These are phyloP conservation scores for Durusdinium trenchii DNA, from an alignment of 73 alveolate genomes.

Conservation along the genomic window DNA sequence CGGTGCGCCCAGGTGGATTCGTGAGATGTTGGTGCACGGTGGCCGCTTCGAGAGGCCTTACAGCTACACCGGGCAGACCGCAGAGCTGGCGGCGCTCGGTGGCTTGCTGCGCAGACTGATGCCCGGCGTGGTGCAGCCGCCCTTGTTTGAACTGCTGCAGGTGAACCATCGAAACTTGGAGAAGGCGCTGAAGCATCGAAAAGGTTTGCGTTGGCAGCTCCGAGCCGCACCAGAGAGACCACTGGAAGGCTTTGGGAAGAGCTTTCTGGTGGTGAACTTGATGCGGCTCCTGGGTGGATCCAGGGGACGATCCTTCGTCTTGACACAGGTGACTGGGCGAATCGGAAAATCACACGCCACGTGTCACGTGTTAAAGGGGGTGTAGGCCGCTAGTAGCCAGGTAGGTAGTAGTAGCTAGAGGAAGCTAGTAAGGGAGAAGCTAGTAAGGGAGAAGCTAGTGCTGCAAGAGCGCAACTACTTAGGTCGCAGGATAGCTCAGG, in stretches of 20 bases:
- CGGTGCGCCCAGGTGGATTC: slow-evolving; percentile 79
- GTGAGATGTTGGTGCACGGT: slow-evolving; percentile 39
- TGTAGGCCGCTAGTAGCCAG: not conserved
- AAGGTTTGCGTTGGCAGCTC: slow-evolving; percentile 1
- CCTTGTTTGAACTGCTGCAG: slow-evolving; percentile 55
- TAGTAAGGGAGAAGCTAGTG: too few species aligned
- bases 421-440: too few species aligned
- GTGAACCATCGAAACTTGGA: slow-evolving; percentile 29
- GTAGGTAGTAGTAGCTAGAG: too few species aligned
- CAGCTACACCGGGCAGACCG: slow-evolving; percentile 36
- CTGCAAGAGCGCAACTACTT: too few species aligned
- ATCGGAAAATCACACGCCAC: not conserved
- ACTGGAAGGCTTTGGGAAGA: slow-evolving; percentile 13
- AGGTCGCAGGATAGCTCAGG: too few species aligned
- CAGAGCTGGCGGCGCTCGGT: slow-evolving; percentile 71
- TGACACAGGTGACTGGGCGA: slow-evolving; percentile 49
- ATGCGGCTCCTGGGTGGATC: slow-evolving; percentile 43
- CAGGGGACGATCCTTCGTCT: slow-evolving; percentile 55
- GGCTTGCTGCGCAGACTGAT: slow-evolving; percentile 14
- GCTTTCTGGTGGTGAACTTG: not conserved
- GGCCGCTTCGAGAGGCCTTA: slow-evolving; percentile 25
- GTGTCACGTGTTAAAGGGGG: not conserved
- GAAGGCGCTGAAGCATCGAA: slow-evolving; percentile 29
- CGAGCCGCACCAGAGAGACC: slow-evolving; percentile 18
- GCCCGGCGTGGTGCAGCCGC: slow-evolving; percentile 62